These are phyloP conservation scores for Moelleriella libera DNA, from an alignment of 2,329 filamentous ascomycete genomes.

Conservation along the genomic window DNA sequence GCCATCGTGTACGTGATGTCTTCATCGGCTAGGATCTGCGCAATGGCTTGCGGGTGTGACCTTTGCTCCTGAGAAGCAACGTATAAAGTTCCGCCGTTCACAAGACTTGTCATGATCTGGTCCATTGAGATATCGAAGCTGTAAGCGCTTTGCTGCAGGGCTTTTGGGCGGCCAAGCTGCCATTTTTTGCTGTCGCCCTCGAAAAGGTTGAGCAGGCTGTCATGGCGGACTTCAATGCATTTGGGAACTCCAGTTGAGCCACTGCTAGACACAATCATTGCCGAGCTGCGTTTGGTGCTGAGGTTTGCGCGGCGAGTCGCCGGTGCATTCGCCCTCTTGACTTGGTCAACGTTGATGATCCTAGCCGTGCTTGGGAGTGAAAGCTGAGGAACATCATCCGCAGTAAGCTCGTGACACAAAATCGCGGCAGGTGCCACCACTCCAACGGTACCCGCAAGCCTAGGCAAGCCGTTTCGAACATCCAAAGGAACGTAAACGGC, in stretches of 20 bases:
- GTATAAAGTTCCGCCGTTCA: conserved; percentile 19
- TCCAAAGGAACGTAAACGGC: conserved; percentile 27
- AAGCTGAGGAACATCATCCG: not conserved
- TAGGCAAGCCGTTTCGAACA: not conserved
- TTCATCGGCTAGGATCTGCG: conserved; percentile 18
- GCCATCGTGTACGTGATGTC: conserved; percentile 21
- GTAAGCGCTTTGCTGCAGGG: conserved; percentile 23
- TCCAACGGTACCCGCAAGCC: not conserved
- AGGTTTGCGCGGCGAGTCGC: not conserved
- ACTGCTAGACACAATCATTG: conserved; percentile 19
- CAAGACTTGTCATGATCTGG: conserved; percentile 21
- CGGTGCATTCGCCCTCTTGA: not conserved
- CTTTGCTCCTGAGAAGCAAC: conserved; percentile 14
- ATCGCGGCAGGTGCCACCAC: not conserved
- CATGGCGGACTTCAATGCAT: conserved; percentile 20
- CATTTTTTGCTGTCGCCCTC: conserved; percentile 9
- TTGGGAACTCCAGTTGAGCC: conserved; percentile 23
- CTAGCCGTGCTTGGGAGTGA: not conserved
- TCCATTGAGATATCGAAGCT: conserved; percentile 26
- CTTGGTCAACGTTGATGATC: not conserved
- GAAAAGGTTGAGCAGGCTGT: conserved; percentile 13
- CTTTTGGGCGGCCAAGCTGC: conserved; percentile 9
- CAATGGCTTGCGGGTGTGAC: conserved; percentile 18
- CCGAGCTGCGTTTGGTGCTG: not conserved
- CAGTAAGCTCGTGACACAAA: not conserved